Base-by-base conservation (phyloP, 1,139 yeast species). In the Pichia sp. region DNA sequence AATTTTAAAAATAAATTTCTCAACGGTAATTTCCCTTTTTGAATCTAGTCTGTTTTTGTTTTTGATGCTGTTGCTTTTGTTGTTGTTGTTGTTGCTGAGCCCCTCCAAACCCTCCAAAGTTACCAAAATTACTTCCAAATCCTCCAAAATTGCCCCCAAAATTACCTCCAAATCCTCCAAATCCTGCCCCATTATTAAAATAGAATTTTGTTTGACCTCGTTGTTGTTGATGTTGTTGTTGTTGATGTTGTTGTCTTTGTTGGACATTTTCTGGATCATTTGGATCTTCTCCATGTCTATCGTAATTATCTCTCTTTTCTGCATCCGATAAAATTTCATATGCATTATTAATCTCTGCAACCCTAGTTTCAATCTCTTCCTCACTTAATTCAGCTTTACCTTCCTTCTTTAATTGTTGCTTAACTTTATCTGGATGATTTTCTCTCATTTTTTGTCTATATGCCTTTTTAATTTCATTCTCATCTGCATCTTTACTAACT, bases 301-400 rank as follows among this genome's bases (percentile, higher is more conserved):
- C 95, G 60, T 85, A 87, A 46, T 83, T 73, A 50, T 72, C 78
- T 50, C 83, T 76, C 52, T 77, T 70, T 45, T 82, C 86, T 2
- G 77, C 76, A 56, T 85, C 79, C 8, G 90, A 78, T 43, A 92
- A 71, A 3, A 85, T 82, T 62, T 90, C 97, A 64, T 92, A 90
- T 0, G 98, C 98, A 62, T 85, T 88, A 66, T 92, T 92, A 55
- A 92, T 86, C 46, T 84, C 90, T 50, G 95, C 89, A 94, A 92
- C 92, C 60, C 86, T 87, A 42, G 72, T 71, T 65, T 88, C 95
- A 39, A 85, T 84, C 53, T 85, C 77, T 31, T 83, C 89, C n/a
- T 79, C 75, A 2, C 79, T 68, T 56, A 85, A 62, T 38, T 81
- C 88, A 18, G 18, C 18, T 33, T 34, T 32, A 7, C 32, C 34